phyloP scores from a whole-genome alignment of 2,329 filamentous ascomycete genomes.

The Thielaviopsis ethacetica region DNA sequence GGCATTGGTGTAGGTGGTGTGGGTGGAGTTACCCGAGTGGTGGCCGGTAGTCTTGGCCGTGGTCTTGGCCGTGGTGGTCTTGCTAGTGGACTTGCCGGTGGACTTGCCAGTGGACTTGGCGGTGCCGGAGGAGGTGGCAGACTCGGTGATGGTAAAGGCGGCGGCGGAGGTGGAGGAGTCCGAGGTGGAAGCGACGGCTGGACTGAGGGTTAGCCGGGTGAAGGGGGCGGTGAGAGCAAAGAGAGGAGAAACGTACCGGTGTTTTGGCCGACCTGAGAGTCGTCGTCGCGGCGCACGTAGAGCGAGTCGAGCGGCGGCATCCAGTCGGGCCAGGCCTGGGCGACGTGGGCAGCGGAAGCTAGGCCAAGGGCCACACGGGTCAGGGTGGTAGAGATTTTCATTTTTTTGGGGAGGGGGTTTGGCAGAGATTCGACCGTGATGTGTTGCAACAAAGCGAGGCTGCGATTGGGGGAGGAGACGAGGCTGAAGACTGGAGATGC shows the following conservation, averaged over 20 bases:
- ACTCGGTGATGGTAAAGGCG: constrained; percentile 4
- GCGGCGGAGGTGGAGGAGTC: background rate
- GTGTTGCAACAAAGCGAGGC: background rate
- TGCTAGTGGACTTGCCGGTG: constrained; percentile 16
- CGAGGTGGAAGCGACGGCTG: constrained; percentile 8
- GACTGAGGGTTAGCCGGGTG: background rate
- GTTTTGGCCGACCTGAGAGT: constrained; percentile 13
- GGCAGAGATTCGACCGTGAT: no score
- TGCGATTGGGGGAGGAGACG: background rate
- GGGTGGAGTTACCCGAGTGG: constrained; percentile 15
- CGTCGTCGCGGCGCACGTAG: constrained; percentile 31
- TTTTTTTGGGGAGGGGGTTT: constrained; percentile 17
- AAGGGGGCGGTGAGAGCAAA: background rate
- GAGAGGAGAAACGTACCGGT: constrained; percentile 10
- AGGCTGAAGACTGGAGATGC: constrained; percentile 9
- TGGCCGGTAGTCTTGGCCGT: constrained; percentile 8
- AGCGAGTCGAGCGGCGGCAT: constrained; percentile 32
- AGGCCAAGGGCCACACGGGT: constrained; percentile 34
- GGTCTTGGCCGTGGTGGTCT: constrained; percentile 14
- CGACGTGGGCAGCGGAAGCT: constrained; percentile 30
- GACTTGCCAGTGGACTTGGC: constrained; percentile 18
- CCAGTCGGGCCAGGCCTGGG: constrained; percentile 41
- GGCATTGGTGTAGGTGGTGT: constrained; percentile 26
- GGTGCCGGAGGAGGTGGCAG: constrained; percentile 23
- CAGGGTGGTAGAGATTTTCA: constrained; percentile 33